These are phyloP conservation scores for Lactifluus echinatus DNA, from an alignment of 768 basidiomycete genomes.

Conservation along the genomic window DNA sequence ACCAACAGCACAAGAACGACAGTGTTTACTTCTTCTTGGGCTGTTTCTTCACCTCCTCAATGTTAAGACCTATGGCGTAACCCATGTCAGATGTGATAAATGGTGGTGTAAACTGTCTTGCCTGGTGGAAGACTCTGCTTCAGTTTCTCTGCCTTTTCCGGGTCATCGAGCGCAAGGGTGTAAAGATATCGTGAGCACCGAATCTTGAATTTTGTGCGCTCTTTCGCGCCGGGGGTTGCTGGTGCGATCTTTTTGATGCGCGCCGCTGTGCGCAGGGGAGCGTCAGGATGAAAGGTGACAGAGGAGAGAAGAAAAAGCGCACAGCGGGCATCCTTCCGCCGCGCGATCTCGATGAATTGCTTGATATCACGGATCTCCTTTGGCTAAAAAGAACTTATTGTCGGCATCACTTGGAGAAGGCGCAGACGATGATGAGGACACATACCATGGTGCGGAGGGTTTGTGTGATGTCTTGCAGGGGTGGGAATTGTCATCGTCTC, in stretches of 20 bases:
- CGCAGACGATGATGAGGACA: not conserved
- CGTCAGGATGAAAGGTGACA: constrained; percentile 4
- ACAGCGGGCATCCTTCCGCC: constrained; percentile 96
- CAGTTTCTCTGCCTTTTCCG: constrained; percentile 98
- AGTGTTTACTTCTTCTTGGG: constrained; percentile 57
- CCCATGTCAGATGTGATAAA: not conserved
- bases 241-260: constrained; percentile 93
- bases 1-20: constrained; percentile 1
- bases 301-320: constrained; percentile 27
- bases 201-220: constrained; percentile 96
- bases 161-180: constrained; percentile 92
- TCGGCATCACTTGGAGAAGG: not conserved
- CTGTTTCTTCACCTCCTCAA: constrained; percentile 62
- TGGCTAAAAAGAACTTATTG: constrained; percentile 43
- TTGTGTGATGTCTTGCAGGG: not conserved
- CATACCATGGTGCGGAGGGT: constrained; percentile 5
- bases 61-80: constrained; percentile 47
- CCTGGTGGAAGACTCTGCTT: constrained; percentile 92
- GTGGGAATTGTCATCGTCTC: not conserved
- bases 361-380: constrained; percentile 99
- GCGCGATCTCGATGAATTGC: constrained; percentile 93
- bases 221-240: constrained; percentile 59
- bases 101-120: constrained; percentile 32
- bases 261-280: constrained; percentile 50
- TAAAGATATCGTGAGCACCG: constrained; percentile 95